Base-by-base conservation (phyloP, 2,329 filamentous ascomycete species). In the Exophiala sp. region DNA sequence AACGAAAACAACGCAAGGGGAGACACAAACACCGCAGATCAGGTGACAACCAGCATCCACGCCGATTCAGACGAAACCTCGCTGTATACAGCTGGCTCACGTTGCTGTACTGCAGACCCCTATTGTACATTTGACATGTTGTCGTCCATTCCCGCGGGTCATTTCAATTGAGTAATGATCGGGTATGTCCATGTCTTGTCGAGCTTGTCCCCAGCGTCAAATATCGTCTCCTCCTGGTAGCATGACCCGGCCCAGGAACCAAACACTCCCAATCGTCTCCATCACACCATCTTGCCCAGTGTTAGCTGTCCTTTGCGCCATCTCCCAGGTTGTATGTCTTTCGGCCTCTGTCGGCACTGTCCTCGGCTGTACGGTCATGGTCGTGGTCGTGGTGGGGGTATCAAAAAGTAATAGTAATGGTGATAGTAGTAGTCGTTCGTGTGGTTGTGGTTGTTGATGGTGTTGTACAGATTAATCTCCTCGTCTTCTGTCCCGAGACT, bases 391-490 rank as follows among this genome's bases (percentile, higher is more conserved):
- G 19, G 38, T 40, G 8, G 38, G 38, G 38, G 38, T 40, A 40
- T 40, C 38, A 40, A 40, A 24, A 40, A 22, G 16, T 3, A 32
- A 37, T 41, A 13, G 13, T n/a, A 13, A 21, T 18, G 21, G 38
- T 41, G 5, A 16, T 9, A 37, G 34, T 13, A n/a, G 38, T 23
- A n/a, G 34, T 24, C 9, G 21, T 41, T 5, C 3, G 8, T 10
- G 38, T 18, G 21, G 38, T 41, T 13, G 34, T 19, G 13, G 34
- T 19, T 4, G 38, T 23, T 13, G 19, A 8, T 22, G 29, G 23
- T 29, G 24, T 44, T 44, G 42, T 44, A 44, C 42, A 44, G 29
- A 19, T 43, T 29, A 22, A 27, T 32, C 19, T 44, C 29, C 27
- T 44, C 10, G 9, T 37, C 34, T 18, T 37, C 30, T 18, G 8